These are phyloP conservation scores for Pterula multifida DNA, from an alignment of 1,284 basidiomycete genomes.

Conservation along the genomic window DNA sequence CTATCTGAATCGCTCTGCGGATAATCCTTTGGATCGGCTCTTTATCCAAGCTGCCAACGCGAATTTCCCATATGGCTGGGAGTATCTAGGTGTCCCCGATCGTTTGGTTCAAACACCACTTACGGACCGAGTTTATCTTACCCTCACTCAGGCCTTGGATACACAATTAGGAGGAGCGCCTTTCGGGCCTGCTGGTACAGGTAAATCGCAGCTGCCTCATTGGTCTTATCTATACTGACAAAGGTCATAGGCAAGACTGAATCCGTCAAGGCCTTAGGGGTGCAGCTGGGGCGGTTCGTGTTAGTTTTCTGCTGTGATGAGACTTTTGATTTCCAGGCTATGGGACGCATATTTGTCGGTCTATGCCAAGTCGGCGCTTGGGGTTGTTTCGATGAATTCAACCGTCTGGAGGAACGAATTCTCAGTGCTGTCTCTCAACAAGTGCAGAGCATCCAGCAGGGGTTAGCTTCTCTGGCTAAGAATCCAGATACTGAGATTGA, in stretches of 20 bases:
- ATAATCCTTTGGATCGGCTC: constrained; percentile 74
- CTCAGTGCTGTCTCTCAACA: constrained; percentile 98
- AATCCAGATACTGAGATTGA: constrained; percentile 87
- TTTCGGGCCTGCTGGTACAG: constrained; percentile 97
- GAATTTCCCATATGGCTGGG: constrained; percentile 94
- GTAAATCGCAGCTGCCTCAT: constrained; percentile 23
- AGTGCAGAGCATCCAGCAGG: constrained; percentile 97
- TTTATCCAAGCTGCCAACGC: constrained; percentile 85
- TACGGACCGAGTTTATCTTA: constrained; percentile 96
- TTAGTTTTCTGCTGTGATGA: constrained; percentile 99
- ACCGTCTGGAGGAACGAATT: constrained; percentile 96
- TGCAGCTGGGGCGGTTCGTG: constrained; percentile 95
- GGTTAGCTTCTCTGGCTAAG: constrained; percentile 68
- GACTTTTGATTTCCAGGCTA: constrained; percentile 99
- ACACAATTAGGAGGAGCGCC: constrained; percentile 94
- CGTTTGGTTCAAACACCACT: constrained; percentile 96
- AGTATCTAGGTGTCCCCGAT: constrained; percentile 95
- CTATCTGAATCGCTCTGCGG: constrained; percentile 66
- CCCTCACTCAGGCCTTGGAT: constrained; percentile 91
- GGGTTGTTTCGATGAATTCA: constrained; percentile 98
- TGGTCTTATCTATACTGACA: constrained; percentile 4
- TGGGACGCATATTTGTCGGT: constrained; percentile 98
- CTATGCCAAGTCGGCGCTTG: constrained; percentile 98
- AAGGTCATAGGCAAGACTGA: constrained; percentile 79
- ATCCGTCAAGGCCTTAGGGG: constrained; percentile 97